A percentile compares a stretch with the other conserved stretches of the same genome.
These are phyloP conservation scores for Phalaenopsis equestris DNA, from an alignment of 106 monocot genomes.

Conservation along the genomic window DNA sequence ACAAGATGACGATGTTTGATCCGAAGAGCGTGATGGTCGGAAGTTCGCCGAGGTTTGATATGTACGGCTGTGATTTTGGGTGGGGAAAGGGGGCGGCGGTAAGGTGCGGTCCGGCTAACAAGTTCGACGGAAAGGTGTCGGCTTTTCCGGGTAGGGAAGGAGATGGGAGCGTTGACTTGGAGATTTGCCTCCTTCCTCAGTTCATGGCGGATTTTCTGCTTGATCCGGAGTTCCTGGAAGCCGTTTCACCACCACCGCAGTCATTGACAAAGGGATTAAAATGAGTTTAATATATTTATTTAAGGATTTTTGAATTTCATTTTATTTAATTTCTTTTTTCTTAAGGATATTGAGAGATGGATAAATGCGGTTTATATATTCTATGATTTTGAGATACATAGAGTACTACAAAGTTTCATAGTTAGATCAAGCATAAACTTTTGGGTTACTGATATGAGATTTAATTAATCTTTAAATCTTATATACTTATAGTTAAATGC, in stretches of 20 bases:
- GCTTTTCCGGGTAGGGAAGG: conserved; percentile 38
- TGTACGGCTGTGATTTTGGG: conserved; percentile 54
- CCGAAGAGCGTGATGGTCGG: conserved; percentile 17
- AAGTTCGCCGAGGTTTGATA: conserved; percentile 50
- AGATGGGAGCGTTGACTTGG: conserved; percentile 44
- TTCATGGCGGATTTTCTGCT: conserved; percentile 30
- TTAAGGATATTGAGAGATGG: background rate
- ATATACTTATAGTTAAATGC: too few relatives aligned
- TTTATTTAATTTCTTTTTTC: too few relatives aligned
- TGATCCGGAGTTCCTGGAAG: conserved; percentile 34
- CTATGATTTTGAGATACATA: too few relatives aligned
- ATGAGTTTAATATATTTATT: too few relatives aligned
- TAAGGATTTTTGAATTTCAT: too few relatives aligned
- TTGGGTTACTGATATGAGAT: too few relatives aligned
- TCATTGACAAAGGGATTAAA: too few relatives aligned
- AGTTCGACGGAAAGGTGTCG: conserved; percentile 45
- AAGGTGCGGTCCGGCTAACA: conserved; percentile 29
- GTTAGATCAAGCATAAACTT: too few relatives aligned
- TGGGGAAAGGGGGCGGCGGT: conserved; percentile 36
- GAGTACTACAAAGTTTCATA: too few relatives aligned
- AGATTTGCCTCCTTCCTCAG: conserved; percentile 34
- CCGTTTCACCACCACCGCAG: conserved; percentile 1
- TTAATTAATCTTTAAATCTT: too few relatives aligned
- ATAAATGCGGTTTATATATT: too few relatives aligned
- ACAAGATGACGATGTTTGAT: conserved; percentile 14